Evolutionary conservation across 306 rosid species (phyloP), one percentile per base, ranked within the genome.

Genomic region (Dalbergia oliveri): DNA sequence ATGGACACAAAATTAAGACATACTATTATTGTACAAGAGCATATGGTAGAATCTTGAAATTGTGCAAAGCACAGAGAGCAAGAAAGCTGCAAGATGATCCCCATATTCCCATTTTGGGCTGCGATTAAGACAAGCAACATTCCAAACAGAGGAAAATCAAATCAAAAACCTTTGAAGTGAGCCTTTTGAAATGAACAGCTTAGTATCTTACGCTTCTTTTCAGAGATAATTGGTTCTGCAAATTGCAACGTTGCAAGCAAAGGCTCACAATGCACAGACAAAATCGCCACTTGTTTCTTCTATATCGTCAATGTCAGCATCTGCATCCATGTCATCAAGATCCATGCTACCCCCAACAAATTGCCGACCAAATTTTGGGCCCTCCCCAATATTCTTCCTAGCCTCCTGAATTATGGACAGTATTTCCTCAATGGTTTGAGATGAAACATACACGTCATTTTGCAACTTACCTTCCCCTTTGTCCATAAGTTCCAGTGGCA

Each of bases 231-330:
- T 71, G 1, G 33, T 8, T 11, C 8, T 3, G 34, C 35, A 81
- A 45, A 12, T 7, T 7, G 47, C 53, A 47, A 47, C 3, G 15
- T 43, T 37, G 7, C 9, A 43, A 43, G 11, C 47, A 43, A 43
- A 47, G 15, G 14, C 9, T 86, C 88, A 86, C 82, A 93, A 77
- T 11, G 94, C 93, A 81, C 97, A 91, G 35, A 93, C 99, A 90
- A 93, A 95, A 88, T 95, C 99, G 45, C 93, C 98, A 41, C 99
- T 91, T 9, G 93, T 84, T 66, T 95, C 99, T 66, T 95, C 99
- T 4, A 90, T 67, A 57, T 95, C 99, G 70, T 93, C 98, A 2
- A 89, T 86, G 88, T 93, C 98, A 75, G 83, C 84, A 80, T 93
- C 99, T 34, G 91, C 75, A 76, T 93, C 94, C 50, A 89, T 13